Conservation (phyloP, 345 rosid species). For the Bruguiera sexangula region DNA sequence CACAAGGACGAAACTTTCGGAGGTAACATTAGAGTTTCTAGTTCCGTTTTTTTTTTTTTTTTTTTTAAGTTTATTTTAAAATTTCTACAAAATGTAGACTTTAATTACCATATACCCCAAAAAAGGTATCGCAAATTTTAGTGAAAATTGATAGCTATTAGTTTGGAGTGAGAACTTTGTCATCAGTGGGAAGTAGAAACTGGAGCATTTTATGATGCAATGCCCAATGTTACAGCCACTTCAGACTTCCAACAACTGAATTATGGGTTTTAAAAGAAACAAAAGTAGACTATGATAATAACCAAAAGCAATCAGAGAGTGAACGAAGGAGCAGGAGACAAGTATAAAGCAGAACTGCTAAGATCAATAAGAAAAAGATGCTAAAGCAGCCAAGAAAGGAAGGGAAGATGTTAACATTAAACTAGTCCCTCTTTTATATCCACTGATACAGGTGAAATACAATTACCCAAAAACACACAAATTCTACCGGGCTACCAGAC, state of each 20-base stretch:
- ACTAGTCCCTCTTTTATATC: slow-evolving; percentile 11
- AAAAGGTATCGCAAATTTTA: too few relatives aligned
- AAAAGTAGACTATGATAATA: not conserved
- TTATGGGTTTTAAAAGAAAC: not conserved
- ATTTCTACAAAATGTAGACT: too few relatives aligned
- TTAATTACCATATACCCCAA: too few relatives aligned
- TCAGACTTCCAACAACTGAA: not conserved
- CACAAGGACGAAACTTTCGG: too few relatives aligned
- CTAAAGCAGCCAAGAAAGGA: slow-evolving; percentile 15
- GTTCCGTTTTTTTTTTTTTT: too few relatives aligned
- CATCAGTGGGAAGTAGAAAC: not conserved
- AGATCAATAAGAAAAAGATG: not conserved
- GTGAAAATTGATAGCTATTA: not conserved
- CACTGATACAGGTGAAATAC: slow-evolving; percentile 16
- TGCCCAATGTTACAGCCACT: not conserved
- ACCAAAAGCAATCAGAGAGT: not conserved
- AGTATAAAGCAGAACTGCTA: not conserved
- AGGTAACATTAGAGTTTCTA: too few relatives aligned
- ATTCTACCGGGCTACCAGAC: slow-evolving; percentile 33
- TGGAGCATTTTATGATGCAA: not conserved
- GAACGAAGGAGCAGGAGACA: not conserved
- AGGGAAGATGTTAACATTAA: not conserved
- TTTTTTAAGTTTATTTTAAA: too few relatives aligned
- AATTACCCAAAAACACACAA: slow-evolving; percentile 20
- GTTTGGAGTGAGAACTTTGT: not conserved